Evolutionary conservation across 164 flowering plant genomes (phyloP).

Genomic region (Akebia trifoliata): DNA sequence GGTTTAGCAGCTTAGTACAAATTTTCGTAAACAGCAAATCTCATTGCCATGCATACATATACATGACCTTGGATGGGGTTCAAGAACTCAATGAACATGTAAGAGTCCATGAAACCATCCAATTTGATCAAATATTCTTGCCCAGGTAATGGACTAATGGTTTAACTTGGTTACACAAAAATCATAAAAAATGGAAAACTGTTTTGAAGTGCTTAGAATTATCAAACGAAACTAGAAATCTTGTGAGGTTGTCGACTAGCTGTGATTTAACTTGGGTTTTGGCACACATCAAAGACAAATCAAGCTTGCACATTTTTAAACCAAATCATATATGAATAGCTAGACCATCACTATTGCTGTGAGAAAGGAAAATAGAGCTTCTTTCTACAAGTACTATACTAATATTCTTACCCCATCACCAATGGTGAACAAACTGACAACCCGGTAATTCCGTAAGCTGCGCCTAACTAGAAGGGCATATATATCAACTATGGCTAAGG

Average conservation of each 20-base stretch:
- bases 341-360: background rate
- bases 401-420: slow-evolving; percentile 78
- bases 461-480: slow-evolving; percentile 68
- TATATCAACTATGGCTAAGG: slow-evolving; percentile 52
- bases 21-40: too few relatives aligned
- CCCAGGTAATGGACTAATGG: too few relatives aligned
- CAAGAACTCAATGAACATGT: too few relatives aligned
- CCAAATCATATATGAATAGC: too few relatives aligned
- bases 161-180: background rate
- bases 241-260: too few relatives aligned
- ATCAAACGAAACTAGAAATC: background rate
- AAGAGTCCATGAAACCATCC: background rate
- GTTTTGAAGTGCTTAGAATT: background rate
- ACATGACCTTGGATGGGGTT: too few relatives aligned
- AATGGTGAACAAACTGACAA: slow-evolving; percentile 45
- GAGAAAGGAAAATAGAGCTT: background rate
- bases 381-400: background rate
- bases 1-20: too few relatives aligned
- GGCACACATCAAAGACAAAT: too few relatives aligned
- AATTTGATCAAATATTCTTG: too few relatives aligned
- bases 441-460: slow-evolving; percentile 38
- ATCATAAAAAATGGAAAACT: background rate
- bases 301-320: too few relatives aligned
- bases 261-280: too few relatives aligned
- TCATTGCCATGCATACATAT: too few relatives aligned